phyloP scores from a whole-genome alignment of 176 grass and related monocot genomes.

The Microstegium vimineum region DNA sequence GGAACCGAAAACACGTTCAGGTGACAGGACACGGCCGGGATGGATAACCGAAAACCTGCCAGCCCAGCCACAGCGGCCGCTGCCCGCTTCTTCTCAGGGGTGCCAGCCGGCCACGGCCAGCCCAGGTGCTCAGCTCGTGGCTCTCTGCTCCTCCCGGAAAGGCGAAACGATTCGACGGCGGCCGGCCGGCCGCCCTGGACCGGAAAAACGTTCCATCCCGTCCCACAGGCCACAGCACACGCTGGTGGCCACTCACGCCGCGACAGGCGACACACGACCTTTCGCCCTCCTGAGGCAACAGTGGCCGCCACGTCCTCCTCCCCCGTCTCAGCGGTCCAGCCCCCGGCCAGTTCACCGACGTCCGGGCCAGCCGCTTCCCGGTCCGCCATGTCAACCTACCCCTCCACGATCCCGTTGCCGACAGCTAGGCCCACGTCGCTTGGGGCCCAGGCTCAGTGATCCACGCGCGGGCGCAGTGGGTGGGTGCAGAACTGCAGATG shows the following conservation, averaged over 20 bases:
- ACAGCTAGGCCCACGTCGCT: too few relatives aligned
- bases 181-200: background rate
- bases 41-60: background rate
- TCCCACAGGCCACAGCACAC: too few relatives aligned
- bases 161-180: background rate
- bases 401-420: background rate
- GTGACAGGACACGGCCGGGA: background rate
- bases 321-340: background rate
- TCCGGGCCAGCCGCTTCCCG: background rate
- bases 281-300: background rate
- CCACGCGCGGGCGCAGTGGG: background rate
- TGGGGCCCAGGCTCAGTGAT: background rate
- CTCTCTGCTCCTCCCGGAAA: background rate
- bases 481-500: background rate
- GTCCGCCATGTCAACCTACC: background rate
- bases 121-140: background rate
- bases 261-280: background rate
- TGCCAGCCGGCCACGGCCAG: background rate
- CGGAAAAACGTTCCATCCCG: background rate
- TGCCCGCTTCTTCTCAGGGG: background rate
- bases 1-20: too few relatives aligned
- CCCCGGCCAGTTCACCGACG: background rate
- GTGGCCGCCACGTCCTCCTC: conserved; percentile 31
- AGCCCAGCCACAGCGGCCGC: background rate
- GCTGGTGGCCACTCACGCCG: background rate